Evolutionary conservation across 768 basidiomycete genomes (phyloP).

Genomic region (Boletus insuetus): DNA sequence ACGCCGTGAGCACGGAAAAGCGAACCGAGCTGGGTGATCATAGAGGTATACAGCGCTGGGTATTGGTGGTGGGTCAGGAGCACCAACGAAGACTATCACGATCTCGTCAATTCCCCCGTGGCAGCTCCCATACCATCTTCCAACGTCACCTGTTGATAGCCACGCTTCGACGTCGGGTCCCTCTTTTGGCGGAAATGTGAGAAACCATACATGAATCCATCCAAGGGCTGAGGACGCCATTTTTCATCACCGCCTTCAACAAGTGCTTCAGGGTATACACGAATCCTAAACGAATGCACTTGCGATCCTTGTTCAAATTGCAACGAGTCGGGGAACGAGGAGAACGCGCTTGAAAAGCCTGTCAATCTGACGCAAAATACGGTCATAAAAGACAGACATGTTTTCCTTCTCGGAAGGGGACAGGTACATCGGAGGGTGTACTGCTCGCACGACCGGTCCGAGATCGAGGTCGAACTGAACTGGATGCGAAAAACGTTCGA

Average conservation of each 20-base stretch:
- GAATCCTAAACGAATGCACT: constrained; percentile 83
- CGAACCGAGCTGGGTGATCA: constrained; percentile 69
- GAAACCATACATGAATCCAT: constrained; percentile 77
- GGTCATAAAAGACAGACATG: constrained; percentile 47
- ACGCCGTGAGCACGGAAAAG: constrained; percentile 69
- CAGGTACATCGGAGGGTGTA: constrained; percentile 67
- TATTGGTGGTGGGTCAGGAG: constrained; percentile 78
- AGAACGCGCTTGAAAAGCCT: constrained; percentile 66
- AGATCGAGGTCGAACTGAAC: constrained; percentile 89
- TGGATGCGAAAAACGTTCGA: constrained; percentile 27
- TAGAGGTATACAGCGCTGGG: constrained; percentile 75
- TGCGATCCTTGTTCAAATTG: constrained; percentile 84
- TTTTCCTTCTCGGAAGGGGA: constrained; percentile 73
- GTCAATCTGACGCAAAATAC: constrained; percentile 3
- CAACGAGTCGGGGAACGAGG: constrained; percentile 86
- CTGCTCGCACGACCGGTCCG: constrained; percentile 72
- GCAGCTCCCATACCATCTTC: neutral
- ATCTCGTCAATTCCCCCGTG: constrained; percentile 1
- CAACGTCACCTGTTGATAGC: constrained; percentile 67
- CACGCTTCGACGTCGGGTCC: constrained; percentile 66
- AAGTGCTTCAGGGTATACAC: constrained; percentile 40
- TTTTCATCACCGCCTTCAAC: constrained; percentile 1
- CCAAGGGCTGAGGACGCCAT: constrained; percentile 42
- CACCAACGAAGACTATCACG: constrained; percentile 49
- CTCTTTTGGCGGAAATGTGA: constrained; percentile 71